Base-by-base conservation (phyloP, 805 yeast genomes). In the Priceomyces fermenticarens region DNA sequence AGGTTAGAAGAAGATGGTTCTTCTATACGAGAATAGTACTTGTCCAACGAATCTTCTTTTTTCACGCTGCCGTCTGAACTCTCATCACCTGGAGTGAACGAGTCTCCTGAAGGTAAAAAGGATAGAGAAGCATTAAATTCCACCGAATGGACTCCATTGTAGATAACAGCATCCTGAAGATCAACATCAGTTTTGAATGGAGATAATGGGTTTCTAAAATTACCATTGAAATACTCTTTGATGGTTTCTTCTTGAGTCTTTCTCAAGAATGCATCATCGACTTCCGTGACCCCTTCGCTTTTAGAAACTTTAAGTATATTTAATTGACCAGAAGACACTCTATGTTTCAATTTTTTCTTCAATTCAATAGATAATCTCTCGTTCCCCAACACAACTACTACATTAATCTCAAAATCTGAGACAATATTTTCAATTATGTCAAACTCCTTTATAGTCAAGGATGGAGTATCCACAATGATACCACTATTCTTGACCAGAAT, bases 201-300 rank as follows among this genome's bases (percentile, higher is more conserved):
- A 13, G 95, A 83, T 39, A 93, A 70, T 4, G 81, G 78, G 3
- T 79, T 74, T 34, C 73, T 73, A 13, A 73, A 63, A 4, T 77
- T 76, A 2, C 99, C 99, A 56, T 93, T 88, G 54, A 93, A 93
- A 60, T 93, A 93, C 55, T 90, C 95, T 55, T 81, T 80, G 40
- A 91, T 88, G 4, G 83, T 70, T 32, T 78, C 73, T 52, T 89
- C 88, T 59, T 91, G 98, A 15, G 75, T 40, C 29, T 82, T 78
- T 54, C 98, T 73, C 29, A 73, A 68, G 56, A 71, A 88, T 10
- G 77, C 68, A 40, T 83, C 91, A 44, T 85, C 91, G 23, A 77
- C 72, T 25, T 85, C 87, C 7, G 85, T 85, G 26, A 83, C 81
- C 1, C 97, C 97, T 35, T 85, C 84, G 32, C 88, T 77, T 46